Conservation (phyloP, 2,329 filamentous ascomycete species). For the Fusarium camptoceras region DNA sequence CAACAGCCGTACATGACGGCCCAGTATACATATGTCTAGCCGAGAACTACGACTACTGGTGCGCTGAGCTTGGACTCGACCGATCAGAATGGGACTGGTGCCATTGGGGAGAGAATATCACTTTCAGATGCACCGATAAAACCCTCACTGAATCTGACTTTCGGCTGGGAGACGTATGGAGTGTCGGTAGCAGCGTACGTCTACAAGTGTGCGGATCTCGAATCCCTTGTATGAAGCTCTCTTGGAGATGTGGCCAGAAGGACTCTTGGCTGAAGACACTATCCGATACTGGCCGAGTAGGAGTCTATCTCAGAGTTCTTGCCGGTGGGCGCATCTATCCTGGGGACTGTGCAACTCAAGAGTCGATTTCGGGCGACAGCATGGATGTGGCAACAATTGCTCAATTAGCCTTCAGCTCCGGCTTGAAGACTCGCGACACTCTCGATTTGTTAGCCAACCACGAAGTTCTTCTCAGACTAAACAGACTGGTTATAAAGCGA, state of each 20-base stretch:
- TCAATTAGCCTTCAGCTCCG: not conserved
- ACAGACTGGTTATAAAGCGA: not conserved
- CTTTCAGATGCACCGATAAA: not conserved
- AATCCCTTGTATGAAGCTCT: conserved; percentile 15
- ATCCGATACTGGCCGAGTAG: conserved; percentile 3
- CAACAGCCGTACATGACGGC: conserved; percentile 13
- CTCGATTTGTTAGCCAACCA: conserved; percentile 4
- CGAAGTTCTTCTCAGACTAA: not conserved
- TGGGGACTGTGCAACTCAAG: conserved; percentile 2
- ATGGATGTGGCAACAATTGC: conserved; percentile 10
- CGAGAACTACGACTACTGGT: conserved; percentile 24
- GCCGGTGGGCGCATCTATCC: not conserved
- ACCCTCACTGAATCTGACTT: conserved; percentile 5
- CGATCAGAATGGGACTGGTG: conserved; percentile 18
- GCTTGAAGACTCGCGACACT: conserved; percentile 8
- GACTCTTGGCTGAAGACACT: conserved; percentile 11
- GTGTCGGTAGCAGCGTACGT: conserved; percentile 5
- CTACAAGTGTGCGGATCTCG: conserved; percentile 17
- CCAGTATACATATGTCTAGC: conserved; percentile 17
- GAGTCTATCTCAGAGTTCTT: conserved; percentile 3
- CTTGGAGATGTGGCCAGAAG: conserved; percentile 21
- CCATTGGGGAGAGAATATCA: conserved; percentile 21
- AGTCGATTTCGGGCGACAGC: not conserved
- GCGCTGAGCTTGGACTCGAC: conserved; percentile 1
- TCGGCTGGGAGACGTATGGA: conserved; percentile 11